These are phyloP conservation scores for Papiliotrema laurentii DNA, from an alignment of 1,284 basidiomycete genomes.

Conservation along the genomic window DNA sequence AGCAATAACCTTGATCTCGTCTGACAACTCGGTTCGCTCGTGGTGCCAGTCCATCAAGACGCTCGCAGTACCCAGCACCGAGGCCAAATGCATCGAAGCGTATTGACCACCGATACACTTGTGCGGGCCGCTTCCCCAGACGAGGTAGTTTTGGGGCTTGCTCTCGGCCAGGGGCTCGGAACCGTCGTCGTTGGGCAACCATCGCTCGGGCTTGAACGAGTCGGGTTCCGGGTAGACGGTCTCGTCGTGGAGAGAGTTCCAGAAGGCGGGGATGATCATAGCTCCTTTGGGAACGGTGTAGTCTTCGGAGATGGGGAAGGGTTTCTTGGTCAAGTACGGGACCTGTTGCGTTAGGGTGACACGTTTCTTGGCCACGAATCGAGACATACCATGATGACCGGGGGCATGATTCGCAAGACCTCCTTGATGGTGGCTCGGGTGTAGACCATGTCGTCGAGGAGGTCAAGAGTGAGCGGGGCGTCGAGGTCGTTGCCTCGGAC, in stretches of 20 bases:
- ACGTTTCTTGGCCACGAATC: neutral
- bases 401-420: constrained; percentile 81
- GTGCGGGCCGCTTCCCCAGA: constrained; percentile 92
- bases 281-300: constrained; percentile 88
- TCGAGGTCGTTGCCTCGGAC: constrained; percentile 76
- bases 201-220: constrained; percentile 79
- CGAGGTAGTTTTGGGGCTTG: constrained; percentile 91
- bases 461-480: constrained; percentile 78
- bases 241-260: constrained; percentile 87
- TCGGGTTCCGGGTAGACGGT: constrained; percentile 84
- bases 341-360: constrained; percentile 54
- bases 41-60: constrained; percentile 86
- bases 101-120: constrained; percentile 92
- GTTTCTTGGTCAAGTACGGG: constrained; percentile 83
- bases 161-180: constrained; percentile 60
- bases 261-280: constrained; percentile 98
- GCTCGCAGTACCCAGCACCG: constrained; percentile 79
- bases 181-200: constrained; percentile 75
- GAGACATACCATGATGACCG: constrained; percentile 81
- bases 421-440: constrained; percentile 89
- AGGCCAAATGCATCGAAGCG: constrained; percentile 83
- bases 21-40: constrained; percentile 68
- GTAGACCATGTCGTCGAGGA: constrained; percentile 90
- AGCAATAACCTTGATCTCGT: constrained; percentile 88
- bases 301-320: constrained; percentile 83